Evolutionary conservation across 345 rosid species (phyloP).

Genomic region (Eutrema yunnanense): DNA sequence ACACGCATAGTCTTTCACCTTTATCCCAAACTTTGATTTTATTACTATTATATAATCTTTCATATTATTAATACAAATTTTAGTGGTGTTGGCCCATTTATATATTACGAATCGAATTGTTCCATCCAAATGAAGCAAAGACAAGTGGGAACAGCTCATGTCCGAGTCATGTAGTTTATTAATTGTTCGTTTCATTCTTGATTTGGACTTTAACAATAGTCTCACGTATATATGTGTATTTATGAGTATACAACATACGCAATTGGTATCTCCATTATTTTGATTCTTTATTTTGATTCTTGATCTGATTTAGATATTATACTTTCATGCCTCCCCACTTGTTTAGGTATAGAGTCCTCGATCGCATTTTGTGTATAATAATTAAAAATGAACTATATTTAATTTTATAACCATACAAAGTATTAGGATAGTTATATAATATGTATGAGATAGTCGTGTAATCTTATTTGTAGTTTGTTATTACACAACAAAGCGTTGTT

Average conservation of each 20-base stretch:
- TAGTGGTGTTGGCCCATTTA: slow-evolving; percentile 26
- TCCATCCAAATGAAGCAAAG: slow-evolving; percentile 28
- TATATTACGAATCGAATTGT: slow-evolving; percentile 10
- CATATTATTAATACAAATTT: not conserved
- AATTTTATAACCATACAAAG: slow-evolving; percentile 9
- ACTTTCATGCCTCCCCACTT: slow-evolving; percentile 23
- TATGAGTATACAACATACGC: slow-evolving; percentile 10
- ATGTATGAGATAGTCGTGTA: not conserved
- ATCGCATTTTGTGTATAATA: not conserved
- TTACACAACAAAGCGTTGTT: not conserved
- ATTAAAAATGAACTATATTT: not conserved
- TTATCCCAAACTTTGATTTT: slow-evolving; percentile 4
- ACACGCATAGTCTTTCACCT: not conserved
- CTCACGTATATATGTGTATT: slow-evolving; percentile 23
- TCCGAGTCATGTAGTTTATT: slow-evolving; percentile 10
- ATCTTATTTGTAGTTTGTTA: not conserved
- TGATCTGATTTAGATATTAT: slow-evolving; percentile 26
- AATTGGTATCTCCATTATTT: slow-evolving; percentile 27
- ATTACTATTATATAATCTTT: not conserved
- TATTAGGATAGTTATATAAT: not conserved
- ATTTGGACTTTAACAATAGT: slow-evolving; percentile 16
- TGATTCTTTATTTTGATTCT: slow-evolving; percentile 29
- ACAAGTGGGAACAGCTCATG: slow-evolving; percentile 35
- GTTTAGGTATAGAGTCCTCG: slow-evolving; percentile 17
- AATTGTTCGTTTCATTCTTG: slow-evolving; percentile 17